These are phyloP conservation scores for Coprinellus micaceus DNA, from an alignment of 768 basidiomycete genomes.

Conservation along the genomic window DNA sequence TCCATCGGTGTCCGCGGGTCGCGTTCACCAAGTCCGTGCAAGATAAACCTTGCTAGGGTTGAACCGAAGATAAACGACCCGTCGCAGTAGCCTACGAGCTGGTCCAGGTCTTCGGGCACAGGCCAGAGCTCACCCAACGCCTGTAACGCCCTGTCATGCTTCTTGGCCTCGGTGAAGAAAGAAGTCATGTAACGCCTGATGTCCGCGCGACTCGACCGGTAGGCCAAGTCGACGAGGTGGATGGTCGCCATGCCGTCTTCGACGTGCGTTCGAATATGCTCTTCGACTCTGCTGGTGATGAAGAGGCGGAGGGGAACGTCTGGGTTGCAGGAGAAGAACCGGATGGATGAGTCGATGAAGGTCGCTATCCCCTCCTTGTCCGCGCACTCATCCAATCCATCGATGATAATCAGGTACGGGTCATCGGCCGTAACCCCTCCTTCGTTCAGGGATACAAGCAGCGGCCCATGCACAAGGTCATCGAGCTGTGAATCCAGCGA, in stretches of 20 bases:
- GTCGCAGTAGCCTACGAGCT: too few relatives aligned
- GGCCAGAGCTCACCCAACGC: too few relatives aligned
- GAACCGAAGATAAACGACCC: not conserved
- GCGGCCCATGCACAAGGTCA: too few relatives aligned
- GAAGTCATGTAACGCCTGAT: not conserved
- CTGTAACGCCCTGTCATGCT: too few relatives aligned
- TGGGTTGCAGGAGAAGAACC: not conserved
- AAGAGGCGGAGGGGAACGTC: not conserved
- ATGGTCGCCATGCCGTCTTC: not conserved
- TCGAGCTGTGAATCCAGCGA: too few relatives aligned
- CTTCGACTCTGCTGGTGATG: not conserved
- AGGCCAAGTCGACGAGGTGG: not conserved
- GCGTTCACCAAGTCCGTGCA: too few relatives aligned
- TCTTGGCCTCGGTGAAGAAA: too few relatives aligned
- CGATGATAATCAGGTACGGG: constrained; percentile 12
- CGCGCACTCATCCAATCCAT: constrained; percentile 19
- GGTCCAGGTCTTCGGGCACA: too few relatives aligned
- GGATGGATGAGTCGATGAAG: constrained; percentile 1
- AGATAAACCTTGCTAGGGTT: not conserved
- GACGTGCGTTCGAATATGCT: not conserved
- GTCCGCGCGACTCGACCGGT: not conserved
- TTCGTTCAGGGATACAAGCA: too few relatives aligned
- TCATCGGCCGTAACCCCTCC: too few relatives aligned
- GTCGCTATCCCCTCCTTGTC: constrained; percentile 6
- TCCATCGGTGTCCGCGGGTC: not conserved